These are phyloP conservation scores for Ogataea paraovalis DNA, from an alignment of 805 yeast genomes.

Conservation along the genomic window DNA sequence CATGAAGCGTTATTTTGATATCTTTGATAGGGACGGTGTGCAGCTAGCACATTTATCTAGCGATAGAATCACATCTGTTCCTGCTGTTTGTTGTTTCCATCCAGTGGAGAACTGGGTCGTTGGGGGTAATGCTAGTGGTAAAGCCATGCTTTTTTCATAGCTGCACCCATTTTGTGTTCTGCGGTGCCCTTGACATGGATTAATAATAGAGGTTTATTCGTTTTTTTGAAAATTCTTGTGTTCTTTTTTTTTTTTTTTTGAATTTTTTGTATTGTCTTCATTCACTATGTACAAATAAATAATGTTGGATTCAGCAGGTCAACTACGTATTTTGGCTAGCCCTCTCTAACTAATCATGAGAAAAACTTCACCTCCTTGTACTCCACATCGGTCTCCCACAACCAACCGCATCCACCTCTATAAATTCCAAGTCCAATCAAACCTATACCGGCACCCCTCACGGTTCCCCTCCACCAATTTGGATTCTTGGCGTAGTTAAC, in stretches of 20 bases:
- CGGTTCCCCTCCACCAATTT: constrained; percentile 56
- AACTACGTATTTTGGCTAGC: no score
- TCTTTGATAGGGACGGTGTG: constrained; percentile 71
- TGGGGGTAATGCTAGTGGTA: constrained; percentile 95
- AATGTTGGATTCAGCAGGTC: no score
- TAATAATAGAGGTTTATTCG: no score
- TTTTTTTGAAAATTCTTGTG: no score
- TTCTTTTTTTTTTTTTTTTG: not conserved
- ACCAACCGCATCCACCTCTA: constrained; percentile 62
- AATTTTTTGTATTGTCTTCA: not conserved
- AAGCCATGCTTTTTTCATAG: constrained; percentile 55
- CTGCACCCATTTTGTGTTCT: no score
- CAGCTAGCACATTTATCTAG: constrained; percentile 69
- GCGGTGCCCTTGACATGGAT: no score
- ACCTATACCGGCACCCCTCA: constrained; percentile 51
- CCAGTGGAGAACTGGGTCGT: constrained; percentile 85
- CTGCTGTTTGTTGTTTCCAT: constrained; percentile 84
- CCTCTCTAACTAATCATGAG: no score
- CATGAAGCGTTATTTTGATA: constrained; percentile 85
- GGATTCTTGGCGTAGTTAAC: constrained; percentile 38
- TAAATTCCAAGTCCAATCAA: constrained; percentile 55
- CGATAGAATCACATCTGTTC: constrained; percentile 75
- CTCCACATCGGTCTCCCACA: constrained; percentile 41
- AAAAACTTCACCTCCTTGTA: constrained; percentile 20
- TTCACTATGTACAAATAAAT: not conserved